Conservation (phyloP, 352 stramenopile species). For the Phytophthora quininea region DNA sequence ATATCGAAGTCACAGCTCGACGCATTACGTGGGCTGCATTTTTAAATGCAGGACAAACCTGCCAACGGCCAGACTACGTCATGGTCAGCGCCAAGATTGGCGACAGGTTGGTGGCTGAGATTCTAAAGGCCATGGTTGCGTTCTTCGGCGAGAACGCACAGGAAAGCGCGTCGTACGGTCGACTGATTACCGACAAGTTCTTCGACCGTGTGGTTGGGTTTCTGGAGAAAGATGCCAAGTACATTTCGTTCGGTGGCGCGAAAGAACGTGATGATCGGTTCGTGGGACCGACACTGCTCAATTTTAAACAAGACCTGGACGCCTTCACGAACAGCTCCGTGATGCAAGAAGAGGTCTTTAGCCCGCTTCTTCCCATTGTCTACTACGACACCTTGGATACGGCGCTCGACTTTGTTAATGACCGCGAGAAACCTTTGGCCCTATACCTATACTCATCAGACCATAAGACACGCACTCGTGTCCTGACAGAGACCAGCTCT, state of each 20-base stretch:
- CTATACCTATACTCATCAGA: constrained; percentile 86
- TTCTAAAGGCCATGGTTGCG: constrained; percentile 41
- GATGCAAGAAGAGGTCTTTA: constrained; percentile 97
- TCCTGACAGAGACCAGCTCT: constrained; percentile 51
- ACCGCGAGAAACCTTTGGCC: constrained; percentile 75
- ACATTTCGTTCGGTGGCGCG: constrained; percentile 62
- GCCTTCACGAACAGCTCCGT: constrained; percentile 59
- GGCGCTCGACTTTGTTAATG: constrained; percentile 52
- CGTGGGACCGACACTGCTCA: constrained; percentile 90
- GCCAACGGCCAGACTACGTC: constrained; percentile 94
- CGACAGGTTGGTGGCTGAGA: constrained; percentile 49
- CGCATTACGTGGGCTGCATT: constrained; percentile 89
- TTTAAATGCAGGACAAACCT: constrained; percentile 94
- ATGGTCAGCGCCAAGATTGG: constrained; percentile 81
- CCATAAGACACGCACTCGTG: constrained; percentile 32
- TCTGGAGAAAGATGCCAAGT: constrained; percentile 62
- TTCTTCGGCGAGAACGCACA: constrained; percentile 72
- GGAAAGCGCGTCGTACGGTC: constrained; percentile 52
- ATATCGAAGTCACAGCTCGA: constrained; percentile 60
- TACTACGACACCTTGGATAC: constrained; percentile 63
- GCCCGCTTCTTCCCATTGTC: constrained; percentile 93
- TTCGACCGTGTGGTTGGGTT: constrained; percentile 59
- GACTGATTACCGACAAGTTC: constrained; percentile 70
- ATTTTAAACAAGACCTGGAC: constrained; percentile 72
- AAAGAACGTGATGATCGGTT: constrained; percentile 75